Conservation (phyloP, 345 rosid genomes). For the Arabis alpina region DNA sequence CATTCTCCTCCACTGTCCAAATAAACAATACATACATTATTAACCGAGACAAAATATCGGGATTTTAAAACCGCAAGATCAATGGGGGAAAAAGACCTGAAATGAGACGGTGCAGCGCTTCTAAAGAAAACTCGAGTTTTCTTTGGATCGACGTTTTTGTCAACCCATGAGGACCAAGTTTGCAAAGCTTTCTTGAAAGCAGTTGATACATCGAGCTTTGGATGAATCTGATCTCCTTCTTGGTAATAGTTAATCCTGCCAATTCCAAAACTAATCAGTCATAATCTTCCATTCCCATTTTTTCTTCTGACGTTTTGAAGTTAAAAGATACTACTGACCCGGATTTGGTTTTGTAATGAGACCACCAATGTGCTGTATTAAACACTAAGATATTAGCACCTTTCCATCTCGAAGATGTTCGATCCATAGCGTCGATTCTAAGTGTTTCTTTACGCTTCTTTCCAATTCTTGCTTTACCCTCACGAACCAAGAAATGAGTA, state of each 20-base stretch:
- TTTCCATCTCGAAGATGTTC: slow-evolving; percentile 88
- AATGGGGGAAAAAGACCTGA: slow-evolving; percentile 66
- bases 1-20: slow-evolving; percentile 77
- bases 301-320: not conserved
- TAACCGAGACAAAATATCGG: not conserved
- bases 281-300: not conserved
- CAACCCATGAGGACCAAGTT: slow-evolving; percentile 95
- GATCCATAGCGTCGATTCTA: slow-evolving; percentile 86
- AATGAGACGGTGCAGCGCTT: slow-evolving; percentile 83
- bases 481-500: slow-evolving; percentile 85
- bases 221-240: slow-evolving; percentile 74
- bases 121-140: slow-evolving; percentile 84
- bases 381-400: slow-evolving; percentile 88
- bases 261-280: slow-evolving; percentile 12
- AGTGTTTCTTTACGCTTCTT: slow-evolving; percentile 70
- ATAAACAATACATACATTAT: slow-evolving; percentile 2
- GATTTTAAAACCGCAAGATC: not conserved
- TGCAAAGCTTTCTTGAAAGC: slow-evolving; percentile 80
- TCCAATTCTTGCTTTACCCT: slow-evolving; percentile 80
- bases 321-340: slow-evolving; percentile 65
- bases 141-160: slow-evolving; percentile 61
- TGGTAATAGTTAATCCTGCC: slow-evolving; percentile 89
- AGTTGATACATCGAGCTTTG: slow-evolving; percentile 66
- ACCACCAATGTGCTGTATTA: slow-evolving; percentile 99
- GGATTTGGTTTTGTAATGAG: slow-evolving; percentile 89